Evolutionary conservation across 441 rosid genomes (phyloP).

Genomic region (Gossypium schwendimanii): DNA sequence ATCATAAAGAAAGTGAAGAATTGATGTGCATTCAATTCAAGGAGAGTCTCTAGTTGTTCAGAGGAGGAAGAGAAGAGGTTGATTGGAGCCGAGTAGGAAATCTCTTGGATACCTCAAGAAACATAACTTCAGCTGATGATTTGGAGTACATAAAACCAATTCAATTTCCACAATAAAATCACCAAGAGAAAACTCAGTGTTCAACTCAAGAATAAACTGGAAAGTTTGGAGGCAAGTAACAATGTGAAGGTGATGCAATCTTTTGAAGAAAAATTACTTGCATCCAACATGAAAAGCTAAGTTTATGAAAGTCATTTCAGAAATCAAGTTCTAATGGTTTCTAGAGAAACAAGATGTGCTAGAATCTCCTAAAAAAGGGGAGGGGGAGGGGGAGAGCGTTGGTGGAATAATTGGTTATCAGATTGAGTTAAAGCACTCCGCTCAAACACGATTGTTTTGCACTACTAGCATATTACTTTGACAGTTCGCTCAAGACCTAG

Average conservation of each 20-base stretch:
- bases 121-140: background rate
- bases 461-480: no score
- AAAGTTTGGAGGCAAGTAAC: background rate
- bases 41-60: background rate
- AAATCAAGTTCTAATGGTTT: background rate
- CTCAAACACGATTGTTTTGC: no score
- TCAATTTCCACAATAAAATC: background rate
- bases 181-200: background rate
- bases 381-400: no score
- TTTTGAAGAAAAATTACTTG: background rate
- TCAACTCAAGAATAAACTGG: background rate
- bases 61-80: background rate
- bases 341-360: background rate
- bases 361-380: background rate
- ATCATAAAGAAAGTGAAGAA: background rate
- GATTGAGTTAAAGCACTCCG: no score
- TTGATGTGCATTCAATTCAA: background rate
- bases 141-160: background rate
- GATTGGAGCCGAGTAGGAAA: background rate
- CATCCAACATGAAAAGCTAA: background rate
- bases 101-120: background rate
- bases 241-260: background rate
- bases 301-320: background rate
- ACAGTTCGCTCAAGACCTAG: no score
- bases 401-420: no score